Evolutionary conservation across 331 rosid genomes (phyloP).

Genomic region (Quercus tomentella): DNA sequence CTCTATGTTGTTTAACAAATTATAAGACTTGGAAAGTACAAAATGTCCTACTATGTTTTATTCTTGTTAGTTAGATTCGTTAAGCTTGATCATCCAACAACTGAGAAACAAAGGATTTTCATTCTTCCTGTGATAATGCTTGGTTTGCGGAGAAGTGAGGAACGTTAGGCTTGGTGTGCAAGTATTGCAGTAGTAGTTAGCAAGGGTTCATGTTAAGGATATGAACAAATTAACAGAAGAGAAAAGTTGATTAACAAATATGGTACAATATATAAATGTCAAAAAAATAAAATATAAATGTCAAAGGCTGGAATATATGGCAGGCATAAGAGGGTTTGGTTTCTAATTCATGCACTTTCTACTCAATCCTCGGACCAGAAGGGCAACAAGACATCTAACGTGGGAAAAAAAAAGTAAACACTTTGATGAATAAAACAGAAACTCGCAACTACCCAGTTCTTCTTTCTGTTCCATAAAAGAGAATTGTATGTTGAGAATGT

Average conservation of each 20-base stretch:
- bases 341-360: constrained; percentile 8
- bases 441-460: neutral
- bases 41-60: neutral
- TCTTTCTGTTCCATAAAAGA: neutral
- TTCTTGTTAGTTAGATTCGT: neutral
- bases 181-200: neutral
- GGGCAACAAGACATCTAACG: constrained; percentile 2
- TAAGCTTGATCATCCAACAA: neutral
- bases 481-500: neutral
- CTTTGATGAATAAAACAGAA: neutral
- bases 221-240: neutral
- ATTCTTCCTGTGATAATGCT: neutral
- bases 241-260: neutral
- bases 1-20: neutral
- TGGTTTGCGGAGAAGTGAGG: neutral
- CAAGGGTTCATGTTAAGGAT: neutral
- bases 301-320: neutral
- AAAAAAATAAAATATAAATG: neutral
- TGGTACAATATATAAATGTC: neutral
- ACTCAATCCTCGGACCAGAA: constrained; percentile 5
- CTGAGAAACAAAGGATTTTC: neutral
- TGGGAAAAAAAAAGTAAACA: constrained; percentile 5
- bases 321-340: constrained; percentile 3
- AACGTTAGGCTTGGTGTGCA: neutral
- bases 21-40: neutral